Conservation (phyloP, 805 yeast species). For the Pichia californica region DNA sequence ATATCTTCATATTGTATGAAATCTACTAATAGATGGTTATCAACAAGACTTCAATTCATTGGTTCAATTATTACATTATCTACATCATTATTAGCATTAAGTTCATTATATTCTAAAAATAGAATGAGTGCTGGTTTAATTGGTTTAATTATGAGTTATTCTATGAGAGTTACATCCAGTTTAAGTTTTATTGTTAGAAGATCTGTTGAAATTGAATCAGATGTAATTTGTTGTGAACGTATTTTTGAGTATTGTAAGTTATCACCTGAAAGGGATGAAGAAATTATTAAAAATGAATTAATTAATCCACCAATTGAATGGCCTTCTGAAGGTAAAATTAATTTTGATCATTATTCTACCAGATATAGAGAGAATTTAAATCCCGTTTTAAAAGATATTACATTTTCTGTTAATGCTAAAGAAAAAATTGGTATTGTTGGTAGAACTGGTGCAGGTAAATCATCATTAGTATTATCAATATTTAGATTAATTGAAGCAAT, state of each 20-base stretch:
- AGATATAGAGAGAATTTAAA: constrained; percentile 53
- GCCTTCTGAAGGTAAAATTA: constrained; percentile 49
- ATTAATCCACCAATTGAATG: constrained; percentile 37
- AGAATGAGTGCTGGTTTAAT: constrained; percentile 53
- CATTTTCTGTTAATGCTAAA: constrained; percentile 39
- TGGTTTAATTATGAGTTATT: constrained; percentile 60
- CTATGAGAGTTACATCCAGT: constrained; percentile 48
- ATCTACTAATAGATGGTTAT: constrained; percentile 59
- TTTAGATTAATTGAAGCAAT: constrained; percentile 57
- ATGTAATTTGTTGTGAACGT: constrained; percentile 82
- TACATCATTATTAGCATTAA: constrained; percentile 42
- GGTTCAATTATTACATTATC: constrained; percentile 50
- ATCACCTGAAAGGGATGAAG: constrained; percentile 66
- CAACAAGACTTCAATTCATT: constrained; percentile 53
- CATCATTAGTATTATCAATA: constrained; percentile 53
- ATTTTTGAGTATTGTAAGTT: constrained; percentile 80
- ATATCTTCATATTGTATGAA: constrained; percentile 43
- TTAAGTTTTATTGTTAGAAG: constrained; percentile 52
- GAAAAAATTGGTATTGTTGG: constrained; percentile 74
- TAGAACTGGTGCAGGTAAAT: constrained; percentile 74
- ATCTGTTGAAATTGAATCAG: constrained; percentile 58
- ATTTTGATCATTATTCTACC: constrained; percentile 48
- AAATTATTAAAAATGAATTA: constrained; percentile 32
- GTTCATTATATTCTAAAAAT: constrained; percentile 31
- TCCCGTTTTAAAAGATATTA: constrained; percentile 48